Conservation (phyloP, 768 basidiomycete species). For the Boletus coccyginus region DNA sequence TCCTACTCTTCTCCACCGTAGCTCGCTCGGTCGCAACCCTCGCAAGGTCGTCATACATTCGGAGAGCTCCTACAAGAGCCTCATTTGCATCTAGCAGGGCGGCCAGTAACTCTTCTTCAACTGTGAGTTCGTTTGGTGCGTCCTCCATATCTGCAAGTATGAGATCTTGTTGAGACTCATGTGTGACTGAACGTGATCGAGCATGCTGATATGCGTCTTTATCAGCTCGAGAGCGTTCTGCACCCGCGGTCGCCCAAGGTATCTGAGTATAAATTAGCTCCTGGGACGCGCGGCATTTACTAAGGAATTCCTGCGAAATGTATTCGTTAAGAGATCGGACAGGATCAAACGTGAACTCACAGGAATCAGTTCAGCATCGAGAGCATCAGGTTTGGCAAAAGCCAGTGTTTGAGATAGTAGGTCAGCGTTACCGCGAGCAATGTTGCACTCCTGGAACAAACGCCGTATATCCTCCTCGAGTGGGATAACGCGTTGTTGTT, state of each 20-base stretch:
- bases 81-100: constrained; percentile 73
- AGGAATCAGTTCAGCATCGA: constrained; percentile 62
- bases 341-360: constrained; percentile 36
- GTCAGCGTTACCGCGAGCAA: constrained; percentile 78
- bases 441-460: constrained; percentile 81
- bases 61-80: constrained; percentile 63
- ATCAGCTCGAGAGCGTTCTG: constrained; percentile 60
- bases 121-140: constrained; percentile 47
- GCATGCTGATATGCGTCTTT: constrained; percentile 15
- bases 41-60: constrained; percentile 76
- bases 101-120: constrained; percentile 73
- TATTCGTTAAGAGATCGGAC: not conserved
- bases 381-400: constrained; percentile 66
- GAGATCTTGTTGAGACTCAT: constrained; percentile 22
- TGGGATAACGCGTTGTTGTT: constrained; percentile 51
- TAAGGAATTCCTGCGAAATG: constrained; percentile 71
- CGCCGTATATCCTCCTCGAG: constrained; percentile 82
- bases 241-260: constrained; percentile 84
- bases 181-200: constrained; percentile 16
- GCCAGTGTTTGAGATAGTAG: constrained; percentile 70
- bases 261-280: constrained; percentile 86
- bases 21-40: constrained; percentile 54
- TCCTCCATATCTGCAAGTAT: constrained; percentile 30
- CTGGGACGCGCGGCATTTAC: constrained; percentile 76
- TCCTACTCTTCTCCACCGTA: constrained; percentile 67